phyloP scores from a whole-genome alignment of 306 rosid genomes.

The Corylus americana region DNA sequence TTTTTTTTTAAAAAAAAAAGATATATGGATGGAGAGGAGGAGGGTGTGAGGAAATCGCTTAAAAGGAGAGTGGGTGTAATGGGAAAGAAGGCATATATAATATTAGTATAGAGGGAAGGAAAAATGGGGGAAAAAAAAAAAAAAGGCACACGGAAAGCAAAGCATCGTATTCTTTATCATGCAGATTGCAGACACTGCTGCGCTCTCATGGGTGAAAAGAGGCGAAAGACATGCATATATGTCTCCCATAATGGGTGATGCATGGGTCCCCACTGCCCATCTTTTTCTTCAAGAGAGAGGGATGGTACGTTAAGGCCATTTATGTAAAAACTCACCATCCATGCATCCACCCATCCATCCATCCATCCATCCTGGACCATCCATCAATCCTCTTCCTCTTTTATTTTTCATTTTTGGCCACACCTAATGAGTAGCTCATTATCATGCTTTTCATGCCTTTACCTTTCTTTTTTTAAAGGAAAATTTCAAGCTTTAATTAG shows the following conservation, averaged over 20 bases:
- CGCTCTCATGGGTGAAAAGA: constrained; percentile 24
- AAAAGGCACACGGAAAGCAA: constrained; percentile 42
- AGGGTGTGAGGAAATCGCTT: constrained; percentile 15
- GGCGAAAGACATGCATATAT: constrained; percentile 49
- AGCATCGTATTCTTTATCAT: constrained; percentile 32
- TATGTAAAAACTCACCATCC: constrained; percentile 15
- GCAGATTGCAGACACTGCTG: neutral
- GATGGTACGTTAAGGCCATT: constrained; percentile 48
- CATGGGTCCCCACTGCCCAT: constrained; percentile 58
- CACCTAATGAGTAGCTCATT: neutral
- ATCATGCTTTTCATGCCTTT: constrained; percentile 13
- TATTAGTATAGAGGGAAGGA: constrained; percentile 21
- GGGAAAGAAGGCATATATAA: neutral
- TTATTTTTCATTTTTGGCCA: neutral
- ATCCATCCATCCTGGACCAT: neutral
- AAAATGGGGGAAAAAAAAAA: constrained; percentile 23
- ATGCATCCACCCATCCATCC: no score
- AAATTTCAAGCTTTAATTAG: no score
- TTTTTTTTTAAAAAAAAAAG: neutral
- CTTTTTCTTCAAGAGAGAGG: constrained; percentile 53
- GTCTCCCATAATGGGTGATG: constrained; percentile 77
- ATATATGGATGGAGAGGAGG: neutral
- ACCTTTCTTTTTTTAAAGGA: no score
- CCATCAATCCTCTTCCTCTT: constrained; percentile 12
- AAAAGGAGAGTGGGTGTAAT: constrained; percentile 37